Evolutionary conservation across 306 rosid species (phyloP).

Genomic region (Cucurbita moschata): DNA sequence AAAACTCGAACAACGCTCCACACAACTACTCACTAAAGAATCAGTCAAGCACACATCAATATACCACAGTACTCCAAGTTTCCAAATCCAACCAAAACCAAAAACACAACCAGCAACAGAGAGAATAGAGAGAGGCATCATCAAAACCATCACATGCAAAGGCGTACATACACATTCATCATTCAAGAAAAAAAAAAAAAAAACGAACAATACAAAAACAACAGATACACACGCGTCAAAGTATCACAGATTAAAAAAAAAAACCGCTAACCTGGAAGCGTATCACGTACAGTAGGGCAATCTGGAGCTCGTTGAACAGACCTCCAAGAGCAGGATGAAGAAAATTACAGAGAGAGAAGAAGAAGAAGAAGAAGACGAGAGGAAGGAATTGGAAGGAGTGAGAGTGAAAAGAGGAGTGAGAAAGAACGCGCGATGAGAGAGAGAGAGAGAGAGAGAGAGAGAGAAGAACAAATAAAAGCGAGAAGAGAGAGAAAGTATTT

Average conservation of each 20-base stretch:
- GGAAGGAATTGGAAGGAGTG: not conserved
- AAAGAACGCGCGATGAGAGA: not conserved
- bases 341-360: not conserved
- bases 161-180: not conserved
- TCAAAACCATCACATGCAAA: not conserved
- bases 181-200: not conserved
- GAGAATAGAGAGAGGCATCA: not conserved
- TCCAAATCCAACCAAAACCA: not conserved
- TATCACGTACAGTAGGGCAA: not conserved
- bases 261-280: not conserved
- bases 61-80: not conserved
- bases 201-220: not conserved
- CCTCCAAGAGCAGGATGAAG: not conserved
- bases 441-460: not conserved
- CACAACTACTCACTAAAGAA: not conserved
- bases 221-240: not conserved
- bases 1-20: not conserved
- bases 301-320: not conserved
- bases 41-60: not conserved
- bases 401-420: not conserved
- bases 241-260: not conserved
- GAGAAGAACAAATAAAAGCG: not conserved
- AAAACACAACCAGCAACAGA: not conserved
- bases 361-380: not conserved
- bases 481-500: slow-evolving; percentile 3